Conservation (phyloP, 768 basidiomycete genomes). For the Pleurotus citrinopileatus region DNA sequence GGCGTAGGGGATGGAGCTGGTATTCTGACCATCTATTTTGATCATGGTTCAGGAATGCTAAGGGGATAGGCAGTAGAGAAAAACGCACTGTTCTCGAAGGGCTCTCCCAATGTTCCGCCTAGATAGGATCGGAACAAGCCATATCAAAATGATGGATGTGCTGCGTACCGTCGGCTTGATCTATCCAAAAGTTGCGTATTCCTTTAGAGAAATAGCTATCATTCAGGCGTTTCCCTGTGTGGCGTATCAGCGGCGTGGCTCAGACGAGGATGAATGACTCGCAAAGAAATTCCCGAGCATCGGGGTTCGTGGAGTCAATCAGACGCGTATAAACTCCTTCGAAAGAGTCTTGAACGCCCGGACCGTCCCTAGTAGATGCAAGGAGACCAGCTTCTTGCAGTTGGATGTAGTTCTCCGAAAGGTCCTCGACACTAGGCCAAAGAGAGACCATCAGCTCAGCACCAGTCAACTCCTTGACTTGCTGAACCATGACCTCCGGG, state of each 20-base stretch:
- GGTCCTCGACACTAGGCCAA: conserved; percentile 35
- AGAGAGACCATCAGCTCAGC: conserved; percentile 38
- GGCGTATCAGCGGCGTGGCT: neutral
- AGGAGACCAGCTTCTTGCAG: conserved; percentile 28
- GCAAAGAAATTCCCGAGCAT: conserved; percentile 33
- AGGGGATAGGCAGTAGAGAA: neutral
- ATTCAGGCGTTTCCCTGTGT: conserved; percentile 31
- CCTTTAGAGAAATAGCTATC: conserved; percentile 34
- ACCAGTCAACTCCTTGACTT: conserved; percentile 31
- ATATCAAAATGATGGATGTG: neutral
- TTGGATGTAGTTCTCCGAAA: conserved; percentile 30
- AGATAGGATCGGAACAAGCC: neutral
- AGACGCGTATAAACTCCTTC: conserved; percentile 32
- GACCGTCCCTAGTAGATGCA: conserved; percentile 32
- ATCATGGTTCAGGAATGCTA: neutral
- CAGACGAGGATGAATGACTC: conserved; percentile 4
- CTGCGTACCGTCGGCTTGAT: conserved; percentile 32
- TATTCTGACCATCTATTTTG: conserved; percentile 26
- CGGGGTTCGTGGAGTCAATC: conserved; percentile 34
- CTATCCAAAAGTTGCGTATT: conserved; percentile 36
- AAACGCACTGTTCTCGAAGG: conserved; percentile 29
- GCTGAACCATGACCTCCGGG: conserved; percentile 28
- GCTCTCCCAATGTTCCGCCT: conserved; percentile 33
- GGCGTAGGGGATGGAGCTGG: conserved; percentile 27
- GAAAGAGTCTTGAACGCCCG: conserved; percentile 32